A percentile compares a stretch with the other conserved stretches of the same genome.
These are phyloP conservation scores for Calonectria leucothoes DNA, from an alignment of 2,329 filamentous ascomycete genomes.

Conservation along the genomic window DNA sequence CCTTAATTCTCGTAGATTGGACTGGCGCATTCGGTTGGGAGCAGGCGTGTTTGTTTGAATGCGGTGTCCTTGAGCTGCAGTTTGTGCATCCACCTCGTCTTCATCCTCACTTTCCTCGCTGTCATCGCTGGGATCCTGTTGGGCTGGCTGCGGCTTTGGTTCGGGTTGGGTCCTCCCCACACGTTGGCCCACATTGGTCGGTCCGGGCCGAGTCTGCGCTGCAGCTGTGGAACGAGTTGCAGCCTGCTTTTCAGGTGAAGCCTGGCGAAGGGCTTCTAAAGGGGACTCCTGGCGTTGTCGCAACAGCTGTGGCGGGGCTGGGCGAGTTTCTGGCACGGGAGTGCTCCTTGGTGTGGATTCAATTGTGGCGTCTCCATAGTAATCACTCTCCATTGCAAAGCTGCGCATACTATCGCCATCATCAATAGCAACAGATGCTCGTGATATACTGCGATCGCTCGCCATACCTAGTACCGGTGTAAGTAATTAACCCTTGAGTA, in stretches of 20 bases:
- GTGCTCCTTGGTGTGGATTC: conserved; percentile 39
- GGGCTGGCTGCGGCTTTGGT: not conserved
- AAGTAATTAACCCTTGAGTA: not conserved
- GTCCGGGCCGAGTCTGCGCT: not conserved
- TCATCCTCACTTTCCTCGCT: conserved; percentile 4
- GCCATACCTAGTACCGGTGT: not conserved
- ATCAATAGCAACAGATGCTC: conserved; percentile 26
- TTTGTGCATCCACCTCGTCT: conserved; percentile 3
- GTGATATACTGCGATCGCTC: not conserved
- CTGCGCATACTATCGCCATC: conserved; percentile 49
- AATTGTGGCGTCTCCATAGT: conserved; percentile 52
- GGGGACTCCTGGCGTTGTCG: not conserved
- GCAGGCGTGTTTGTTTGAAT: conserved; percentile 37
- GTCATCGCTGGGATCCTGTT: not conserved
- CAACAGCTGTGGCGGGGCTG: not conserved
- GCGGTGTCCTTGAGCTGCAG: not conserved
- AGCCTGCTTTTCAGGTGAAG: conserved; percentile 2
- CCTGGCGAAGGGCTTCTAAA: conserved; percentile 3
- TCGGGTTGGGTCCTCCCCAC: not conserved
- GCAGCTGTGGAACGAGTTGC: not conserved
- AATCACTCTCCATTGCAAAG: conserved; percentile 51
- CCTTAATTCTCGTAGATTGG: not conserved
- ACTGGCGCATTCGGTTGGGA: conserved; percentile 21
- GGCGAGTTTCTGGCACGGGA: conserved; percentile 10
- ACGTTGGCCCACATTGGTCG: not conserved